Conservation (phyloP, 345 rosid genomes). For the Psidium friedrichsthalianum region DNA sequence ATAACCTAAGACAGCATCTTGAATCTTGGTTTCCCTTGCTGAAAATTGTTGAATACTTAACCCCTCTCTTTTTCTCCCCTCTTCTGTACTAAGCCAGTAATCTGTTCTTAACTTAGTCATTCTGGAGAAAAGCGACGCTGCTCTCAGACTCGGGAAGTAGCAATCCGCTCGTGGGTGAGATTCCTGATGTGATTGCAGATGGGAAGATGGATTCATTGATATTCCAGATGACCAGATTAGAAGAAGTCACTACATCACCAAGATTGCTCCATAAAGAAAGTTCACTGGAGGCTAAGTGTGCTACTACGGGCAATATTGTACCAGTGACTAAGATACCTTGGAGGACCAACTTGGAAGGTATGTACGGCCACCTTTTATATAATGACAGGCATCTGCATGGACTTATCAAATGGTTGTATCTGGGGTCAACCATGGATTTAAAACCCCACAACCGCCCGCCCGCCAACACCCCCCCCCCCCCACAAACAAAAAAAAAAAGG, state of each 20-base stretch:
- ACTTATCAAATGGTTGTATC: not conserved
- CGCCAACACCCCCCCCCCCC: not conserved
- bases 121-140: slow-evolving; percentile 51
- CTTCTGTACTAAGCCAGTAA: not conserved
- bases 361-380: not conserved
- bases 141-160: slow-evolving; percentile 59
- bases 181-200: slow-evolving; percentile 62
- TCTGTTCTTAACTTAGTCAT: slow-evolving; percentile 44
- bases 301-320: not conserved
- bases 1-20: not conserved
- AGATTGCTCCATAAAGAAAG: slow-evolving; percentile 10
- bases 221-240: slow-evolving; percentile 15
- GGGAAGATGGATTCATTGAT: slow-evolving; percentile 36
- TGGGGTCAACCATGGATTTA: too few relatives aligned
- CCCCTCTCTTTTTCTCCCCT: not conserved
- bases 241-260: slow-evolving; percentile 11
- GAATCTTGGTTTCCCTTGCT: not conserved
- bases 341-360: not conserved
- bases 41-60: not conserved
- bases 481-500: not conserved
- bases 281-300: slow-evolving; percentile 13
- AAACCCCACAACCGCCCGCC: too few relatives aligned
- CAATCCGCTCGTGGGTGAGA: slow-evolving; percentile 45
- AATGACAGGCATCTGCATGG: not conserved
- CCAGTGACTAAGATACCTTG: not conserved